phyloP scores from a whole-genome alignment of 202 grass and related monocot species.

The Digitaria exilis region DNA sequence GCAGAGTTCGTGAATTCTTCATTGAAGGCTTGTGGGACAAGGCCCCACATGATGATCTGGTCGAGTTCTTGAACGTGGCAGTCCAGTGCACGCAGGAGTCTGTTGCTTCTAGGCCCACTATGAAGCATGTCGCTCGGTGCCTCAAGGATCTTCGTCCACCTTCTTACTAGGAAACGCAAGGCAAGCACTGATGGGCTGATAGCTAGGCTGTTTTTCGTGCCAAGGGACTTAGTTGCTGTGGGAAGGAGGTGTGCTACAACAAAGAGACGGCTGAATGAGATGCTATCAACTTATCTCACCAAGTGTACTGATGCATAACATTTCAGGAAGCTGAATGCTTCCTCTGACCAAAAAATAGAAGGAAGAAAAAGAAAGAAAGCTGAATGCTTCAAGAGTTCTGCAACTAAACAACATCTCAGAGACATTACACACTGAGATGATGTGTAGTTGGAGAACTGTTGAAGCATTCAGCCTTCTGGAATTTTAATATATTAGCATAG shows the following conservation, averaged over 20 bases:
- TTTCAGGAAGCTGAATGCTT: slow-evolving; percentile 3
- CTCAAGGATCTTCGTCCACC: slow-evolving; percentile 70
- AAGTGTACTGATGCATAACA: background rate
- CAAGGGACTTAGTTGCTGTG: background rate
- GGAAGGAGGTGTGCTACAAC: background rate
- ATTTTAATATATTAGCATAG: background rate
- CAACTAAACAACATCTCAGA: background rate
- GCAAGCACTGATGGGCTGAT: slow-evolving; percentile 4
- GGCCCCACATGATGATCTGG: slow-evolving; percentile 88
- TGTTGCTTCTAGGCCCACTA: slow-evolving; percentile 71
- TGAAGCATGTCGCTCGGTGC: slow-evolving; percentile 74
- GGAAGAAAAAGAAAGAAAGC: background rate
- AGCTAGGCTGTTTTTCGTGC: background rate
- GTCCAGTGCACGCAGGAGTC: slow-evolving; percentile 65
- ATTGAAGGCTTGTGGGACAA: slow-evolving; percentile 76
- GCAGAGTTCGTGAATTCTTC: slow-evolving; percentile 72
- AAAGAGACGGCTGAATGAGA: background rate
- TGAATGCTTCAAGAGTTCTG: slow-evolving; percentile 25
- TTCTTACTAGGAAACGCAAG: slow-evolving; percentile 52
- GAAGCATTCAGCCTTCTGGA: background rate
- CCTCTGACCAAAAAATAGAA: background rate
- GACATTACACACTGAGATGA: background rate
- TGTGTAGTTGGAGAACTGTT: slow-evolving; percentile 1
- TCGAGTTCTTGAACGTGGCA: slow-evolving; percentile 74
- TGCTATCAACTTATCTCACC: background rate